phyloP scores from a whole-genome alignment of 306 rosid species.

The Lagenaria siceraria region DNA sequence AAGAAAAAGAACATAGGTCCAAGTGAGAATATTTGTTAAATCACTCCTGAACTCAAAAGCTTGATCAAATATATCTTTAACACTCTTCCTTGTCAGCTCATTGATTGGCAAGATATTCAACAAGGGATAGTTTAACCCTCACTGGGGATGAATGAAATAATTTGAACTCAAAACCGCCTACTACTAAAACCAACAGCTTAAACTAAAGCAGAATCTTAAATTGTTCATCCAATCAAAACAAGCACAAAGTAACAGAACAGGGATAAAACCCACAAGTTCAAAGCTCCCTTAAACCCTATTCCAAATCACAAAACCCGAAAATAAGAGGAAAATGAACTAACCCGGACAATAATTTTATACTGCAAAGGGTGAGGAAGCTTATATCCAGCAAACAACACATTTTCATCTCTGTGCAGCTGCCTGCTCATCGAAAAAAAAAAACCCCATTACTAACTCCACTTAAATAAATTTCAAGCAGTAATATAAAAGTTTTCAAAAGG shows the following conservation, averaged over 20 bases:
- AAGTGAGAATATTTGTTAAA: neutral
- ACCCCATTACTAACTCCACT: neutral
- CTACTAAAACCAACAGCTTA: neutral
- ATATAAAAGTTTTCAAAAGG: neutral
- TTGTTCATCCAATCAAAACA: neutral
- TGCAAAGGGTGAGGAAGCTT: slow-evolving; percentile 95
- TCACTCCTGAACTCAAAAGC: neutral
- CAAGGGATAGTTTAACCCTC: neutral
- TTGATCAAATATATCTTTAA: neutral
- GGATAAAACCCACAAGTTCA: neutral
- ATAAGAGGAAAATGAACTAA: slow-evolving; percentile 15
- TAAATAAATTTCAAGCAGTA: neutral
- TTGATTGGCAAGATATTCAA: neutral
- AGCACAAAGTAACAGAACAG: neutral
- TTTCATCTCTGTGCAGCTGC: slow-evolving; percentile 82
- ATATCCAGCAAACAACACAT: slow-evolving; percentile 88
- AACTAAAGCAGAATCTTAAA: neutral
- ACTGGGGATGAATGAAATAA: neutral
- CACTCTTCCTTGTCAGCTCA: neutral
- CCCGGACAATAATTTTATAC: slow-evolving; percentile 87
- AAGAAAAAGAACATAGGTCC: neutral
- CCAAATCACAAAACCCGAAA: neutral
- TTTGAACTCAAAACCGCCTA: neutral
- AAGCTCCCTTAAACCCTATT: neutral
- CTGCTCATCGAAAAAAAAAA: slow-evolving; percentile 13